Base-by-base conservation (phyloP, 371 early-diverging fungal species). In the Lichtheimia corymbifera region DNA sequence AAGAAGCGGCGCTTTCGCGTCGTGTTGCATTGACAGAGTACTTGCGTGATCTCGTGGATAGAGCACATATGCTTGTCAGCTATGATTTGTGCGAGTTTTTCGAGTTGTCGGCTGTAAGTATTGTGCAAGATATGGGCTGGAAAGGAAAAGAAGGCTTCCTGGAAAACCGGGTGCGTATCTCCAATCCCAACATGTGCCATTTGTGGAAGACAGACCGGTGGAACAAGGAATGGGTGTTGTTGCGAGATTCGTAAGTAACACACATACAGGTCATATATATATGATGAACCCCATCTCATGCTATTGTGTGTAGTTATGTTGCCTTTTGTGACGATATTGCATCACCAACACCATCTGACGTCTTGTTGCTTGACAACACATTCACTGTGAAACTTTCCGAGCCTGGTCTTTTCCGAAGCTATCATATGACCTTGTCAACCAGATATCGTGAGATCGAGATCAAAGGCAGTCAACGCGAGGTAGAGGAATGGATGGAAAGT, bases 81-180 rank as follows among this genome's bases (percentile, higher is more conserved):
- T 85, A 82, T 59, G 91, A 93, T 59, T 68, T 94, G n/a, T 90
- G 88, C 65, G 91, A 89, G 49, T 94, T 94, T 63, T 66, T 94
- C 55, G 92, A 93, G 65, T 66, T 93, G 24, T 90, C 91, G 22
- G 83, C 86, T 7, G 77, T 86, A 57, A 90, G 91, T 50, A 83
- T 93, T 50, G 77, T 80, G n/a, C 86, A 83, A 50, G 90, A 89
- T 60, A 87, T 90, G 80, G 91, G 93, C 3, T 92, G 92, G 92
- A 93, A 93, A 62, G 92, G 92, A 52, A 92, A 91, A 61, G 94
- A 93, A 65, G 91, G 90, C 11, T 87, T 86, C 58, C 63, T 93
- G 66, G 80, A 88, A 2, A 78, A 82, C 47, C 79, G 82, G 18
- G 69, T 83, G 47, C 73, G 81, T 17, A 74, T 80, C 57, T 73